phyloP scores from a whole-genome alignment of 768 basidiomycete genomes.

The Favolaschia claudopus region DNA sequence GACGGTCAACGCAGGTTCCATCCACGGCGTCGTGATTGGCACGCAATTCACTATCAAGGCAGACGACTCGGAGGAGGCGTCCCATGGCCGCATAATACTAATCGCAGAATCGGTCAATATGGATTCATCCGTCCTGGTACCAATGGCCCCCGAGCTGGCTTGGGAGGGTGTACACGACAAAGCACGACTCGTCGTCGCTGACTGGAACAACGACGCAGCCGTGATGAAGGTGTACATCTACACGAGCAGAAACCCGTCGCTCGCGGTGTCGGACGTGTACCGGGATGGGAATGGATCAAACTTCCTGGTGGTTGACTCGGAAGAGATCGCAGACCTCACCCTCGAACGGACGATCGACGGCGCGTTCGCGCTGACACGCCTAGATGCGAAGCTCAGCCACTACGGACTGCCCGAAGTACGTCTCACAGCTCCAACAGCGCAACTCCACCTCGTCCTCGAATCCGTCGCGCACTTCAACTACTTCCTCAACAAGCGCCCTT shows the following conservation, averaged over 20 bases:
- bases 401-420: background rate
- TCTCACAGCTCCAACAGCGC: background rate
- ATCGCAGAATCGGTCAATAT: slow-evolving; percentile 14
- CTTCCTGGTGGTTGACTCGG: slow-evolving; percentile 16
- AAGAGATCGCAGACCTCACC: slow-evolving; percentile 10
- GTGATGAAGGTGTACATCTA: slow-evolving; percentile 20
- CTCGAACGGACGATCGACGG: background rate
- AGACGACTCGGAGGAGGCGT: background rate
- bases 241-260: background rate
- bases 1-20: slow-evolving; percentile 4
- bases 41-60: slow-evolving; percentile 9
- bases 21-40: slow-evolving; percentile 20
- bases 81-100: background rate
- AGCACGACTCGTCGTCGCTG: slow-evolving; percentile 3
- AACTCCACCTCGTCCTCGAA: slow-evolving; percentile 14
- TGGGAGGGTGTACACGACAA: background rate
- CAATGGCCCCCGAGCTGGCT: background rate
- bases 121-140: slow-evolving; percentile 11
- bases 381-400: slow-evolving; percentile 8
- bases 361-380: slow-evolving; percentile 1
- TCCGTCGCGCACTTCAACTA: slow-evolving; percentile 21
- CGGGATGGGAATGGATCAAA: background rate
- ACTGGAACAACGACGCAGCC: slow-evolving; percentile 19
- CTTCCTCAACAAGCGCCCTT: slow-evolving; percentile 12
- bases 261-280: slow-evolving; percentile 7